These are phyloP conservation scores for Colletotrichum ledebouriae DNA, from an alignment of 2,329 filamentous ascomycete species.

Conservation along the genomic window DNA sequence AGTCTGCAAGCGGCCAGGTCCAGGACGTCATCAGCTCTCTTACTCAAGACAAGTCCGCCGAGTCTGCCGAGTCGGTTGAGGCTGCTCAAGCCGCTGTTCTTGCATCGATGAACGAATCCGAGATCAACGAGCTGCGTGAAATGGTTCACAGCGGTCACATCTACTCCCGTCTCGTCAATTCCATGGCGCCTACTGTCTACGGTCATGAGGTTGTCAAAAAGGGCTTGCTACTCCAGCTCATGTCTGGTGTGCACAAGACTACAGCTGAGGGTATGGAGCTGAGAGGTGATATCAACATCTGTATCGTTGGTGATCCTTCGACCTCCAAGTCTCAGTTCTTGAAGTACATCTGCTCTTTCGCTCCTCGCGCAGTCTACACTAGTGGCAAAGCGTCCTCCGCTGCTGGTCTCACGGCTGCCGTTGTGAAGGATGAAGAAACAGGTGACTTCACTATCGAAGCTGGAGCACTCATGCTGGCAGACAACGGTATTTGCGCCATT, in stretches of 20 bases:
- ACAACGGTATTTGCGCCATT: conserved; percentile 97
- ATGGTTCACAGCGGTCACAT: conserved; percentile 98
- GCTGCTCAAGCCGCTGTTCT: conserved; percentile 90
- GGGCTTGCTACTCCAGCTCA: conserved; percentile 90
- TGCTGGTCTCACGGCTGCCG: conserved; percentile 95
- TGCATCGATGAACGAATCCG: conserved; percentile 84
- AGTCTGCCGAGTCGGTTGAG: conserved; percentile 75
- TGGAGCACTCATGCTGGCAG: conserved; percentile 95
- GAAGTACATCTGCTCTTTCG: conserved; percentile 96
- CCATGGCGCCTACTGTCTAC: conserved; percentile 96
- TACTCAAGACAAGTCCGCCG: conserved; percentile 65
- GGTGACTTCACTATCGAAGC: conserved; percentile 99
- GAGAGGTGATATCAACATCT: conserved; percentile 98
- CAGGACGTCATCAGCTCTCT: conserved; percentile 88
- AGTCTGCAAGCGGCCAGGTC: conserved; percentile 80
- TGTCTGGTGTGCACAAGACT: conserved; percentile 94
- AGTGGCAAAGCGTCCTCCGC: conserved; percentile 98
- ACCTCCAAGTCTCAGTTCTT: conserved; percentile 98
- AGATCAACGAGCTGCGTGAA: conserved; percentile 90
- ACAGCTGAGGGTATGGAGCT: conserved; percentile 96
- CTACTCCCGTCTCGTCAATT: conserved; percentile 92
- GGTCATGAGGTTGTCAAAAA: conserved; percentile 99
- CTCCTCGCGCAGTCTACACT: conserved; percentile 97
- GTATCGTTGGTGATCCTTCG: conserved; percentile 95
- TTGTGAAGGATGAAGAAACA: conserved; percentile 98